Evolutionary conservation across 768 basidiomycete species (phyloP).

Genomic region (Pholiota conissans): DNA sequence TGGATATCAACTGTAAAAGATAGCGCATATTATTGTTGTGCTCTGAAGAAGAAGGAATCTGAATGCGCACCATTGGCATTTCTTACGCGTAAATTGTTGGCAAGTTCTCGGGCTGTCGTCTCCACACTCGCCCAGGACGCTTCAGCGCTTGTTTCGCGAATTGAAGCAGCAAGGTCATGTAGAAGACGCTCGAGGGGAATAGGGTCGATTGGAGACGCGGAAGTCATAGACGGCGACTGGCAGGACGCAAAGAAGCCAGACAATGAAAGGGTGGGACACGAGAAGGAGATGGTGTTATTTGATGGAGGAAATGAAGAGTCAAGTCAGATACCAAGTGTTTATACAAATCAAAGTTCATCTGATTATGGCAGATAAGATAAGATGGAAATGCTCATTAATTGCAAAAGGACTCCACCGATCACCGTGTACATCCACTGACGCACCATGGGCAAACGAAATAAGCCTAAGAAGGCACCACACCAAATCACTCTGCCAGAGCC

Average conservation of each 20-base stretch:
- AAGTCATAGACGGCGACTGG: slow-evolving; percentile 12
- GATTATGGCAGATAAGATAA: slow-evolving; percentile 12
- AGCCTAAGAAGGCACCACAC: slow-evolving; percentile 44
- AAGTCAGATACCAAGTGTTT: neutral
- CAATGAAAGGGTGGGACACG: neutral
- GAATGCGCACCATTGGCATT: slow-evolving; percentile 46
- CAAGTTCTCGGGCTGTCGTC: slow-evolving; percentile 52
- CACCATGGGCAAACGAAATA: slow-evolving; percentile 59
- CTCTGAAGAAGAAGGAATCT: neutral
- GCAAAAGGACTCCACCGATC: neutral
- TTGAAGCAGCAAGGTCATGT: slow-evolving; percentile 30
- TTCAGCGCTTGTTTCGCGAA: slow-evolving; percentile 29
- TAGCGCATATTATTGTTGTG: slow-evolving; percentile 8
- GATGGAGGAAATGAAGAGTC: neutral
- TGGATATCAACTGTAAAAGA: slow-evolving; percentile 62
- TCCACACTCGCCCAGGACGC: slow-evolving; percentile 54
- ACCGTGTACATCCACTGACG: neutral
- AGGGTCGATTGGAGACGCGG: slow-evolving; percentile 28
- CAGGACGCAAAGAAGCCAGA: neutral
- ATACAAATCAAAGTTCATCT: too few relatives aligned
- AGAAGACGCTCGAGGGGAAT: slow-evolving; percentile 34
- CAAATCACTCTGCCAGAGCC: slow-evolving; percentile 28
- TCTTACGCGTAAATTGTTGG: slow-evolving; percentile 60
- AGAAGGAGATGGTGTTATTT: neutral
- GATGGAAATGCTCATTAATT: slow-evolving; percentile 1